Evolutionary conservation across 257 asterid genomes (phyloP).

Genomic region (Plantago ovata): DNA sequence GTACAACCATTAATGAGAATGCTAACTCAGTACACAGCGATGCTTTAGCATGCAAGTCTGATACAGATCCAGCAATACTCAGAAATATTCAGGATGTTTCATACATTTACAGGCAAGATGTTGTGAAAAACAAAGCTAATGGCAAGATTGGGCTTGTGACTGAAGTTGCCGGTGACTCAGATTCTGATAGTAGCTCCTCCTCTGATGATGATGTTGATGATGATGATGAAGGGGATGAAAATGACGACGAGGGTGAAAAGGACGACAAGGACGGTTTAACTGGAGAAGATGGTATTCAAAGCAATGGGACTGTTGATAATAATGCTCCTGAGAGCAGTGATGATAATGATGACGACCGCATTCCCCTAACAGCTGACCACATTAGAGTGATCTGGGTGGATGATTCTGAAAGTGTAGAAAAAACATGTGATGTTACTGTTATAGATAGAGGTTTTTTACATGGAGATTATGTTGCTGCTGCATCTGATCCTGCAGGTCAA

Average conservation of each 20-base stretch:
- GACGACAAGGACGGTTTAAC: constrained; percentile 34
- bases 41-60: constrained; percentile 27
- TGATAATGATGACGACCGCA: constrained; percentile 35
- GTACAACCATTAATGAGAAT: constrained; percentile 22
- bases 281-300: constrained; percentile 39
- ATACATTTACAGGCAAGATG: constrained; percentile 87
- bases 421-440: constrained; percentile 52
- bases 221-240: constrained; percentile 57
- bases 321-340: constrained; percentile 35
- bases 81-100: constrained; percentile 50
- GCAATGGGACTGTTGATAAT: constrained; percentile 30
- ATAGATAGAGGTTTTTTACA: constrained; percentile 87
- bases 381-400: constrained; percentile 90
- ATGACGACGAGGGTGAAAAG: constrained; percentile 35
- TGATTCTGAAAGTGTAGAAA: constrained; percentile 67
- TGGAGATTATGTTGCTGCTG: constrained; percentile 93
- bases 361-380: constrained; percentile 65
- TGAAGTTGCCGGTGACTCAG: constrained; percentile 95
- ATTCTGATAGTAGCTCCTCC: constrained; percentile 71
- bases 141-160: constrained; percentile 73
- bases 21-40: constrained; percentile 27
- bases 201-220: constrained; percentile 67
- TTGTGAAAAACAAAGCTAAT: constrained; percentile 52
- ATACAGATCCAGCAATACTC: constrained; percentile 42
- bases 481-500: constrained; percentile 90